Evolutionary conservation across 2,329 filamentous ascomycete species (phyloP).

Genomic region (Aspergillus ustus): DNA sequence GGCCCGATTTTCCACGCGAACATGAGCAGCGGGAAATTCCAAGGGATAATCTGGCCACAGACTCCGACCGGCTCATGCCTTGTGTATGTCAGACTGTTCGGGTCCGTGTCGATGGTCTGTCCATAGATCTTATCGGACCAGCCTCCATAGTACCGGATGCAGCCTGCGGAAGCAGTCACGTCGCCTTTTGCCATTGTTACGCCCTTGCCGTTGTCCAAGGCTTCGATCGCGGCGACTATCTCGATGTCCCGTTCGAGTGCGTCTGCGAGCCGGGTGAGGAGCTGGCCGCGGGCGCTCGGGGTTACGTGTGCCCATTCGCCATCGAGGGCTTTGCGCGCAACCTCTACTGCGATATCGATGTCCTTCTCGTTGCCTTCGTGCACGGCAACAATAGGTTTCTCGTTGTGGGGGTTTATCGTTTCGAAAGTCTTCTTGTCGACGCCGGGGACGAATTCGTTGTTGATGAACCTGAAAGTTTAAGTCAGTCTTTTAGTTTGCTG

Average conservation of each 20-base stretch:
- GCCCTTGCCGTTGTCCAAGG: constrained; percentile 37
- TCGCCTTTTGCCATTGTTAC: constrained; percentile 51
- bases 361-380: constrained; percentile 38
- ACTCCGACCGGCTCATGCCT: constrained; percentile 74
- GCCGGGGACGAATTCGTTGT: constrained; percentile 37
- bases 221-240: constrained; percentile 34
- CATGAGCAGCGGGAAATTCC: constrained; percentile 85
- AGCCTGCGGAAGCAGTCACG: constrained; percentile 65
- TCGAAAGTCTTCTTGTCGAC: constrained; percentile 37
- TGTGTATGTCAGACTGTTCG: constrained; percentile 78
- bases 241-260: constrained; percentile 31
- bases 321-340: constrained; percentile 35
- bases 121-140: constrained; percentile 87
- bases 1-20: constrained; percentile 79
- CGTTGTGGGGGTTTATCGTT: constrained; percentile 37
- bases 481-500: not conserved
- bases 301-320: constrained; percentile 30
- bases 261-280: constrained; percentile 32
- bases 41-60: constrained; percentile 80
- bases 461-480: constrained; percentile 33
- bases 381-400: constrained; percentile 35
- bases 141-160: constrained; percentile 78
- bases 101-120: constrained; percentile 74
- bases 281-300: constrained; percentile 28
- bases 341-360: constrained; percentile 38